phyloP scores from a whole-genome alignment of 1,284 basidiomycete genomes.

The Malassezia japonica region DNA sequence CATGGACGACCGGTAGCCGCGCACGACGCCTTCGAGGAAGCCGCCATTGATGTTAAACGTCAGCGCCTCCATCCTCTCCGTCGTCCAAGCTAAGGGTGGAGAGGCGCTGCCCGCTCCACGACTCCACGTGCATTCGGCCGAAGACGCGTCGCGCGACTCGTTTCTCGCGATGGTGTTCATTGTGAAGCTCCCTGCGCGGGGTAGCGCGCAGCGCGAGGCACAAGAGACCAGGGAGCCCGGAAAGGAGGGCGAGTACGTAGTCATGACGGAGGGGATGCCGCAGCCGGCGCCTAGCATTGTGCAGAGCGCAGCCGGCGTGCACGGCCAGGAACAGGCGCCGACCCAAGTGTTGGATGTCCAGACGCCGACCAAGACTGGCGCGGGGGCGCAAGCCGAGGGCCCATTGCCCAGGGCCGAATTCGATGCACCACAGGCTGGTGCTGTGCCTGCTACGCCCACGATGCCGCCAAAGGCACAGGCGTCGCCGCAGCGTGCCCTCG shows the following conservation, averaged over 20 bases:
- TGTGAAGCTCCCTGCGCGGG: constrained; percentile 34
- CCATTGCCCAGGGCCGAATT: no score
- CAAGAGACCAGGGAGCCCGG: neutral
- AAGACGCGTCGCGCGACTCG: constrained; percentile 3
- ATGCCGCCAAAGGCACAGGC: neutral
- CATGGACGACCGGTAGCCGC: constrained; percentile 88
- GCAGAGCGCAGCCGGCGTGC: neutral
- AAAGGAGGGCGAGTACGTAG: neutral
- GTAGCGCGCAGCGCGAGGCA: neutral
- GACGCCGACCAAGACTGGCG: no score
- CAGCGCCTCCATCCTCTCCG: constrained; percentile 35
- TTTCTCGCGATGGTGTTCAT: constrained; percentile 30
- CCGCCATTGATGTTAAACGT: constrained; percentile 44
- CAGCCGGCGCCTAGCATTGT: neutral
- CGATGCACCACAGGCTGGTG: no score
- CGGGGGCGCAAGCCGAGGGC: neutral
- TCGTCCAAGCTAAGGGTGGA: neutral
- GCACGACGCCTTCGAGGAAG: constrained; percentile 64
- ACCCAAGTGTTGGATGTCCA: no score
- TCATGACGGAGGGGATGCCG: neutral
- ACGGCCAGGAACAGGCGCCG: neutral
- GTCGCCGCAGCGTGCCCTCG: constrained; percentile 21
- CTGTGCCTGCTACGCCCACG: neutral
- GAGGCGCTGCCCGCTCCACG: neutral
- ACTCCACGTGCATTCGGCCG: constrained; percentile 16